Base-by-base conservation (phyloP, 495 filamentous ascomycete species). In the Trichoderma reesei region DNA sequence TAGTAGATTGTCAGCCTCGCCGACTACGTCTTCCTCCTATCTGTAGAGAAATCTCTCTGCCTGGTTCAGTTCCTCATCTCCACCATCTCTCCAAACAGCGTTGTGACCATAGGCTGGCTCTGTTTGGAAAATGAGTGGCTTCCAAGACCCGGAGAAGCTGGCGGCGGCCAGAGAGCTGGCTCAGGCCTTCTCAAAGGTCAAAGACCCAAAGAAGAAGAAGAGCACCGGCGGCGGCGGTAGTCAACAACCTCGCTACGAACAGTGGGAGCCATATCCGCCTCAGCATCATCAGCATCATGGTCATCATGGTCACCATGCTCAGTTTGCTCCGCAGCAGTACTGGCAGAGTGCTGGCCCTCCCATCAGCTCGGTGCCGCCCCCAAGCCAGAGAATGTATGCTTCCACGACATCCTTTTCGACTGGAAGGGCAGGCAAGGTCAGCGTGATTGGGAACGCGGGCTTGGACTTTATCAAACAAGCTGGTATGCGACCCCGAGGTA, bases 101-200 rank as follows among this genome's bases (percentile, higher is more conserved):
- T 26, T 1, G 26, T 7, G 11, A 39, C 38, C 38, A 1, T 6
- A 39, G 38, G 38, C 38, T 26, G 38, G 38, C 38, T n/a, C 14
- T 37, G 26, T 36, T 37, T 11, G 56, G 33, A 36, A 34, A 61
- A 61, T 39, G 36, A 41, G 59, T 14, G 59, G 59, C 18, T 61
- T 36, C 31, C n/a, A 41, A 16, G 59, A 61, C 7, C 34, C 59
- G 0, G 59, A 61, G 36, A 61, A 39, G 16, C 16, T 61, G 7
- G n/a, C 7, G 18, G 59, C 59, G 3, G 59, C 59, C 11, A 39
- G 33, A 5, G 59, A 61, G 59, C 59, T 61, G 16, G 59, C 59
- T 26, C 18, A 34, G 33, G 41, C 36, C 13, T 61, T 61, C 31
- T 31, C 26, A 34, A 31, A 14, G 8, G 3, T 26, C 1, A 56